phyloP scores from a whole-genome alignment of 441 rosid genomes.

The Brassica balearica region DNA sequence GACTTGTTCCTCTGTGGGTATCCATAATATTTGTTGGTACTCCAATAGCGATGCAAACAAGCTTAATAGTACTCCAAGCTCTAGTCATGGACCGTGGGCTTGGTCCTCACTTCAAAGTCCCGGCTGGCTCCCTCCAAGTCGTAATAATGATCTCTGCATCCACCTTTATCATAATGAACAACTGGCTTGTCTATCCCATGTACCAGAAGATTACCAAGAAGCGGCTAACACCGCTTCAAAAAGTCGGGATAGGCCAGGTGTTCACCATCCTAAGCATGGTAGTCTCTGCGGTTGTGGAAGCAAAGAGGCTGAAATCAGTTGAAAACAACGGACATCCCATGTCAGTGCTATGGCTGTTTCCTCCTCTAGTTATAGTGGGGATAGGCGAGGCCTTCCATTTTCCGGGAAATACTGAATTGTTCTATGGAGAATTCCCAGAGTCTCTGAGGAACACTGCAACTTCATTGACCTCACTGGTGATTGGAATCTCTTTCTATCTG shows the following conservation, averaged over 20 bases:
- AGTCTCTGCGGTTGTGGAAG: not conserved
- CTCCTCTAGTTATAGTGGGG: conserved; percentile 1
- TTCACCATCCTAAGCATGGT: not conserved
- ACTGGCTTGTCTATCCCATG: conserved; percentile 4
- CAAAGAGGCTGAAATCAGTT: not conserved
- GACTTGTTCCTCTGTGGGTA: conserved; percentile 50
- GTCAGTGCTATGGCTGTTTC: not conserved
- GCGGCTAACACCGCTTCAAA: conserved; percentile 7
- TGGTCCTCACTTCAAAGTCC: conserved; percentile 4
- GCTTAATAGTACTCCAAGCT: not conserved
- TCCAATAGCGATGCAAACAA: conserved; percentile 39
- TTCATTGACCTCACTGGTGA: not conserved
- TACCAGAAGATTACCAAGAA: not conserved
- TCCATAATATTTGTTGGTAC: conserved; percentile 41
- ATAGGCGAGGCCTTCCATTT: conserved; percentile 2
- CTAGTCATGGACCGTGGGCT: not conserved
- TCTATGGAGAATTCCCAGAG: not conserved
- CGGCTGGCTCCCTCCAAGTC: conserved; percentile 1
- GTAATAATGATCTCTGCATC: not conserved
- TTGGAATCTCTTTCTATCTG: conserved; percentile 1
- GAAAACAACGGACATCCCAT: not conserved
- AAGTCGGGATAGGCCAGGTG: not conserved
- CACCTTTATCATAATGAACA: not conserved
- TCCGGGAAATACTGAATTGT: not conserved
- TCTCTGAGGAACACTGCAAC: not conserved